Conservation (phyloP, 2,329 filamentous ascomycete genomes). For the Aquanectria penicillioides region DNA sequence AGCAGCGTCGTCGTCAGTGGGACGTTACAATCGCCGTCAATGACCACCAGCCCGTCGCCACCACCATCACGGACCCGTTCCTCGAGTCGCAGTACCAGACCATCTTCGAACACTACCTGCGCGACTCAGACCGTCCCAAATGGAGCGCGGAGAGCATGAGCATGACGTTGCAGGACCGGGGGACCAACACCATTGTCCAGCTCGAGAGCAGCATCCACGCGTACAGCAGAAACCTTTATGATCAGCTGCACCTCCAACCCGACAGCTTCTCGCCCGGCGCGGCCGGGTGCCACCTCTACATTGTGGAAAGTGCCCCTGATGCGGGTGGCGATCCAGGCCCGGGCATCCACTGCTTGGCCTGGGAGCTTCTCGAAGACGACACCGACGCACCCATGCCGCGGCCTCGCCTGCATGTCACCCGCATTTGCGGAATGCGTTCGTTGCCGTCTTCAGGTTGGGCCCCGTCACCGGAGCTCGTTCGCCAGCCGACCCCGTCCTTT, state of each 20-base stretch:
- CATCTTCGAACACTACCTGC: slow-evolving; percentile 22
- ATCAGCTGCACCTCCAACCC: background rate
- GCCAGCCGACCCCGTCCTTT: background rate
- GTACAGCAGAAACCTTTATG: background rate
- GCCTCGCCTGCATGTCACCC: slow-evolving; percentile 16
- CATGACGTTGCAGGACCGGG: slow-evolving; percentile 9
- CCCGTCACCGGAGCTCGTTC: background rate
- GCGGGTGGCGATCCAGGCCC: background rate
- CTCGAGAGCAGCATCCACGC: slow-evolving; percentile 5
- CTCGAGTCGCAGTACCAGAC: slow-evolving; percentile 10
- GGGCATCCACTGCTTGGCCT: slow-evolving; percentile 19
- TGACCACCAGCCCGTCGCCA: background rate
- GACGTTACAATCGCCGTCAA: slow-evolving; percentile 13
- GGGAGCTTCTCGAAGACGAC: slow-evolving; percentile 18
- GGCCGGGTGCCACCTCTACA: slow-evolving; percentile 16
- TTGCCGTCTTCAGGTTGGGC: too few species aligned
- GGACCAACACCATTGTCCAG: background rate
- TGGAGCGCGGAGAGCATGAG: slow-evolving; percentile 20
- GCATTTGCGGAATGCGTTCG: slow-evolving; percentile 3
- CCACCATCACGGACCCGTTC: slow-evolving; percentile 15
- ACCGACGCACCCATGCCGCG: background rate
- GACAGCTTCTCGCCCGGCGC: background rate
- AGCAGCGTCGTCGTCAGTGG: background rate
- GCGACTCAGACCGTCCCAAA: slow-evolving; percentile 16
- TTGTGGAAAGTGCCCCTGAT: slow-evolving; percentile 4